Percentiles rank a stretch among this genome's conserved stretches.
phyloP scores from a whole-genome alignment of 495 filamentous ascomycete species.

The Podospora anserina region DNA sequence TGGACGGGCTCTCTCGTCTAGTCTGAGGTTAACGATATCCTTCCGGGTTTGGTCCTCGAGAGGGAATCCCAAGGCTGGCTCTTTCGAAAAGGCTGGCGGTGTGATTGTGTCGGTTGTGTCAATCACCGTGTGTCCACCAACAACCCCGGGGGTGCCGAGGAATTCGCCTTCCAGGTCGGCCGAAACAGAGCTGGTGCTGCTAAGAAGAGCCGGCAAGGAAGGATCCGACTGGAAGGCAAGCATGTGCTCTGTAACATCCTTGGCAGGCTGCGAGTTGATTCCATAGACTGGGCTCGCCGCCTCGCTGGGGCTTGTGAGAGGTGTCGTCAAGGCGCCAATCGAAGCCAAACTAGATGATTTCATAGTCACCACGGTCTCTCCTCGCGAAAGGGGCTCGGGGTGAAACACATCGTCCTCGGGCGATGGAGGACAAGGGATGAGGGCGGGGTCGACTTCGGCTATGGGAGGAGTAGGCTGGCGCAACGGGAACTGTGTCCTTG shows the following conservation, averaged over 20 bases:
- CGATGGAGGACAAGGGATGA: constrained; percentile 44
- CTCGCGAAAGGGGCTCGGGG: constrained; percentile 31
- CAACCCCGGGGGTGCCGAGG: constrained; percentile 46
- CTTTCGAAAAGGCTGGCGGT: constrained; percentile 48
- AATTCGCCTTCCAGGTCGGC: constrained; percentile 56
- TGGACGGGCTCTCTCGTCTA: constrained; percentile 15
- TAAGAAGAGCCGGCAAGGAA: constrained; percentile 71
- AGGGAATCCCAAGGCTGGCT: constrained; percentile 41
- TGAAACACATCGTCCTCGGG: constrained; percentile 46
- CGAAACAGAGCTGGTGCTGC: constrained; percentile 77
- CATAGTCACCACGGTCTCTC: constrained; percentile 38
- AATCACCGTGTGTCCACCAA: constrained; percentile 38
- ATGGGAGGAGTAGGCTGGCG: constrained; percentile 22
- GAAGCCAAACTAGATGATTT: constrained; percentile 49
- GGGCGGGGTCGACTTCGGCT: constrained; percentile 22
- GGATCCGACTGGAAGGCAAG: constrained; percentile 68
- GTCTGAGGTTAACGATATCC: constrained; percentile 25
- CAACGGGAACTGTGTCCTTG: constrained; percentile 28
- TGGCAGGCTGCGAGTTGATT: constrained; percentile 49
- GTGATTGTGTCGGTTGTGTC: constrained; percentile 54
- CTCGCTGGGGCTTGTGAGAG: constrained; percentile 49
- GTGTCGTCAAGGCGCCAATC: constrained; percentile 39
- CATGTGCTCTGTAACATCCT: constrained; percentile 56
- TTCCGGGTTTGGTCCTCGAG: constrained; percentile 31
- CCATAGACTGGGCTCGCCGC: constrained; percentile 57